Evolutionary conservation across 805 yeast species (phyloP).

Genomic region (Ogataea corticis): DNA sequence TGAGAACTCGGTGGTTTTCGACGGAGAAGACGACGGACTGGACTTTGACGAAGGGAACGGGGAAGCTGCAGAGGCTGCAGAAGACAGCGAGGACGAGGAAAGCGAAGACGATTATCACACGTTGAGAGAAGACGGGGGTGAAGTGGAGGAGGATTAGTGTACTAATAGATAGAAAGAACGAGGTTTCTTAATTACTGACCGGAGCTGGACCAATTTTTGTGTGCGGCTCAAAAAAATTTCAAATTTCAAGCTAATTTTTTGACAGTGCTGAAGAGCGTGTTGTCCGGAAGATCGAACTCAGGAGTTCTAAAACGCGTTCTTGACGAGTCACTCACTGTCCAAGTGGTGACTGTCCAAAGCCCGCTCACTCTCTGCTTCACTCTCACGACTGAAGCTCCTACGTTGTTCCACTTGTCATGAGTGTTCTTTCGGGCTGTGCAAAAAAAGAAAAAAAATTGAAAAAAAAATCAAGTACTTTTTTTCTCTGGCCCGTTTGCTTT

Average conservation of each 20-base stretch:
- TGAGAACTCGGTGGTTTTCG: conserved; percentile 25
- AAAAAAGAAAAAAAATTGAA: neutral
- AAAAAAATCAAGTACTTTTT: conserved; percentile 1
- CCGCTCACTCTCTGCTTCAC: too few species aligned
- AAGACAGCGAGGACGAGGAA: conserved; percentile 2
- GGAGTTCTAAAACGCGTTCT: too few species aligned
- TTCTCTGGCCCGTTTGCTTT: neutral
- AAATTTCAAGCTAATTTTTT: too few species aligned
- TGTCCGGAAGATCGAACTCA: too few species aligned
- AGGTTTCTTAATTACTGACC: too few species aligned
- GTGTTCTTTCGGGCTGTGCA: neutral
- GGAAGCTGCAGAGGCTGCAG: conserved; percentile 3
- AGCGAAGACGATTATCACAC: neutral
- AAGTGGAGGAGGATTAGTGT: conserved; percentile 5
- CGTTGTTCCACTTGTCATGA: neutral
- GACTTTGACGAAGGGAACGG: conserved; percentile 16
- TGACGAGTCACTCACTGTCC: too few species aligned
- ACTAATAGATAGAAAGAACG: conserved; percentile 2
- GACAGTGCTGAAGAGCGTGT: too few species aligned
- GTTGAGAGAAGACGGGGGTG: neutral
- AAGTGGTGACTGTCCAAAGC: too few species aligned
- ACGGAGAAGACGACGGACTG: conserved; percentile 32
- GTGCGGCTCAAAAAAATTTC: too few species aligned
- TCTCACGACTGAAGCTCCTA: neutral
- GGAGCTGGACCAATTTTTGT: too few species aligned